Conservation (phyloP, 2,329 filamentous ascomycete genomes). For the Ophiostoma pallidulum region DNA sequence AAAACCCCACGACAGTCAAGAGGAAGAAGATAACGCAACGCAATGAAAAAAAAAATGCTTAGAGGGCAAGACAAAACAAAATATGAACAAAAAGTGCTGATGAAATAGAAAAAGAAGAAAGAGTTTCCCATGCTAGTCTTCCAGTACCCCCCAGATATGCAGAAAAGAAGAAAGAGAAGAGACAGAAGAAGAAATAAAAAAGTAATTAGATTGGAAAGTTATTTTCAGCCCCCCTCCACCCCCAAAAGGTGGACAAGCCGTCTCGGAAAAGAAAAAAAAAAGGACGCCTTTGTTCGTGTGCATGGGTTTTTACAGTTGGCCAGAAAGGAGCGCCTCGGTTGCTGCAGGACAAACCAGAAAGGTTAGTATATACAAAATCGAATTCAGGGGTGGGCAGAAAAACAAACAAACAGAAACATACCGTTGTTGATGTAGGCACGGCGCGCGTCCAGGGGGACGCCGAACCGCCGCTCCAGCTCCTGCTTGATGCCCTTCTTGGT, state of each 20-base stretch:
- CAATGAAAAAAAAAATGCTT: background rate
- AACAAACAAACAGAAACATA: conserved; percentile 38
- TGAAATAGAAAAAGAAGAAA: background rate
- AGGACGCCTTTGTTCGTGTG: background rate
- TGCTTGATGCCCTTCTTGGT: conserved; percentile 98
- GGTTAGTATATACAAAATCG: background rate
- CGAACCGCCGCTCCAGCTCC: conserved; percentile 86
- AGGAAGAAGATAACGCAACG: background rate
- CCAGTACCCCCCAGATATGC: conserved; percentile 13
- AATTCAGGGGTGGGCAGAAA: too few relatives aligned
- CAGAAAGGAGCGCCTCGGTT: conserved; percentile 70
- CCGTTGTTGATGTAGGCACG: conserved; percentile 89
- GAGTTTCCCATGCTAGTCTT: conserved; percentile 4
- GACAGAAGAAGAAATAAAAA: background rate
- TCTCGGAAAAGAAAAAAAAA: background rate
- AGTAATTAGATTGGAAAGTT: conserved; percentile 6
- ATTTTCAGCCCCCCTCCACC: too few relatives aligned
- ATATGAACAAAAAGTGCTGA: background rate
- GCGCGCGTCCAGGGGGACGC: conserved; percentile 74
- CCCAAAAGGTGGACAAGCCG: too few relatives aligned
- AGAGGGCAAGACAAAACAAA: background rate
- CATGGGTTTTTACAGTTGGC: conserved; percentile 49
- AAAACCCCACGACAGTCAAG: too few relatives aligned
- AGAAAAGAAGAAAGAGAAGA: background rate
- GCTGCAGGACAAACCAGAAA: conserved; percentile 38